Evolutionary conservation across 352 stramenopile species (phyloP), one percentile per base, ranked within the genome.

Genomic region (Globisporangium splendens): DNA sequence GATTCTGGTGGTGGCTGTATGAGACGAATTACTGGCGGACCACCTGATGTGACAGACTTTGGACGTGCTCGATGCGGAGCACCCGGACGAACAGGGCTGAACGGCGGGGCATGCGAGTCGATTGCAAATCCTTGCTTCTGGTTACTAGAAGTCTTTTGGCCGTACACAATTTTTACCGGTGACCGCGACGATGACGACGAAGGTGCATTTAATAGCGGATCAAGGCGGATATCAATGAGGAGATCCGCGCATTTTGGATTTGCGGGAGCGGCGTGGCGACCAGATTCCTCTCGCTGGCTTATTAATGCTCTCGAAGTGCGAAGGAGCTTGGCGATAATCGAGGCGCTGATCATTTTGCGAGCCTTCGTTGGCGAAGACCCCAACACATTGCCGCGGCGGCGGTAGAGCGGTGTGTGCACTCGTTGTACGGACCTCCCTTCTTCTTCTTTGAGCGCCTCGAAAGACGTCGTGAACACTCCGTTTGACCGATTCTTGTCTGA

Each of bases 261-360:
- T 44, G 39, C 12, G 17, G 39, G 39, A 44, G 39, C 39, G 12
- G 39, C 17, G 20, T 35, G 24, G 13, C 20, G 3, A 22, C n/a
- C 46, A 22, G 54, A 28, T 38, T 62, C 10, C 38, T 82, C 68
- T 13, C 48, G 50, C 38, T 58, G 50, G 39, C 14, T 66, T 12
- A 80, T 57, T 17, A 79, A 53, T 11, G 65, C 67, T 21, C 75
- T 61, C 31, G 79, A 86, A 20, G 77, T 72, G 20, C 70, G 70
- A 15, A 89, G 59, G 28, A 89, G 65, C n/a, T 67, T 69, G 2
- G 77, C 82, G 31, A 88, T 86, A 35, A 86, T 68, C 0, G 79
- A 87, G 3, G 68, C 85, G 44, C 63, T 88, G 8, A 77, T 86
- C 54, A 88, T 86, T 54, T 83, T 88, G 61, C 69, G 83, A 43